These are phyloP conservation scores for Bassia scoparia DNA, from an alignment of 148 eudicot species.

Conservation along the genomic window DNA sequence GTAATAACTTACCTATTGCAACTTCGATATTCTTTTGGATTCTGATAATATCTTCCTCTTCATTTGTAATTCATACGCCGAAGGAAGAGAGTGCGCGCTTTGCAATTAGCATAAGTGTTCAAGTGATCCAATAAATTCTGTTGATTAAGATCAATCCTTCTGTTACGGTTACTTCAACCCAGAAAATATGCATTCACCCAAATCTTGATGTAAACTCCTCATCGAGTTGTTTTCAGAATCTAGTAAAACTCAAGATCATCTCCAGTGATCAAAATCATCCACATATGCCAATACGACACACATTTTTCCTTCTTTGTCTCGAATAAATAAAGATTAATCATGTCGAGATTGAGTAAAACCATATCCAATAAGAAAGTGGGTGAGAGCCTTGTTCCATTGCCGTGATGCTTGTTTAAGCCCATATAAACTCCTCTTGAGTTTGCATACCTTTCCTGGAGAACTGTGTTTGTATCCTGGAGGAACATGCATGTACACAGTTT, in stretches of 20 bases:
- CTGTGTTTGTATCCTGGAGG: no score
- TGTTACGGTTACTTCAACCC: neutral
- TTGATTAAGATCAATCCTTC: neutral
- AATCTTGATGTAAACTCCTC: neutral
- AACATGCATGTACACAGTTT: no score
- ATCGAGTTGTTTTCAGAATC: neutral
- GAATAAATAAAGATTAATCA: slow-evolving; percentile 9
- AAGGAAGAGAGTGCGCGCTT: neutral
- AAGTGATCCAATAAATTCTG: neutral
- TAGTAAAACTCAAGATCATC: neutral
- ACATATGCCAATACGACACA: neutral
- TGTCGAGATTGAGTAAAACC: neutral
- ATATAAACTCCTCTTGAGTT: neutral
- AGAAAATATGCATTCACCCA: neutral
- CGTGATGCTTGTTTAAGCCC: slow-evolving; percentile 4
- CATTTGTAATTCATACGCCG: neutral
- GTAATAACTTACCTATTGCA: neutral
- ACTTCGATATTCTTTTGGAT: neutral
- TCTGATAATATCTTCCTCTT: neutral
- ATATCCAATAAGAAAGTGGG: fast-evolving
- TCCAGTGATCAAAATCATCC: slow-evolving; percentile 4
- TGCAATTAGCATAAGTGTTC: neutral
- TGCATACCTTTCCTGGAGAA: neutral
- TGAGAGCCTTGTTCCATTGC: neutral
- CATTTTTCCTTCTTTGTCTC: no score